These are phyloP conservation scores for Penicillium decumbens DNA, from an alignment of 2,329 filamentous ascomycete genomes.

Conservation along the genomic window DNA sequence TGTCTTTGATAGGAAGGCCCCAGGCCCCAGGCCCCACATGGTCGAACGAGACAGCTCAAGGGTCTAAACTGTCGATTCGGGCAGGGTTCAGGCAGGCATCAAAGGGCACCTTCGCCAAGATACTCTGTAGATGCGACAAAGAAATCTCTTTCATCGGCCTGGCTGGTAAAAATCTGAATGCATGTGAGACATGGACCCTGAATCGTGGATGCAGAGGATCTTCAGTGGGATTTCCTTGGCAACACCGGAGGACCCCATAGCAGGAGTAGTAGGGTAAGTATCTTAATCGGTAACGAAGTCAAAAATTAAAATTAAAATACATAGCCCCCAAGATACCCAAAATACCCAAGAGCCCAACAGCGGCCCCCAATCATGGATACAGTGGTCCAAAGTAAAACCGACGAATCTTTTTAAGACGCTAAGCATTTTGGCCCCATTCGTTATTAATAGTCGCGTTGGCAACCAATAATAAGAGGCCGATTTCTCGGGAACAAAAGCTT, in stretches of 20 bases:
- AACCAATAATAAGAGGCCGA: background rate
- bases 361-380: background rate
- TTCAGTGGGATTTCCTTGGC: background rate
- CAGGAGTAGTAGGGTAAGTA: too few relatives aligned
- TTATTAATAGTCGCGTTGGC: background rate
- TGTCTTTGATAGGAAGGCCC: too few relatives aligned
- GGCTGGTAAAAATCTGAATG: background rate
- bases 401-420: background rate
- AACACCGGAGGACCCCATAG: background rate
- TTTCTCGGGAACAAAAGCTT: constrained; percentile 3
- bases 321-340: too few relatives aligned
- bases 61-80: too few relatives aligned
- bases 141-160: background rate
- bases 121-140: too few relatives aligned
- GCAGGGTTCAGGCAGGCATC: too few relatives aligned
- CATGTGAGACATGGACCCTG: background rate
- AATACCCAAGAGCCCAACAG: too few relatives aligned
- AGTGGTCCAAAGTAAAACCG: background rate
- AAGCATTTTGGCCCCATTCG: background rate
- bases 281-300: background rate
- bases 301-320: background rate
- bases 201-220: background rate
- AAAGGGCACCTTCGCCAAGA: too few relatives aligned
- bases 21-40: too few relatives aligned
- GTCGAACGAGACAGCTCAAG: too few relatives aligned